These are phyloP conservation scores for Aspergillus affinis DNA, from an alignment of 495 filamentous ascomycete species.

Conservation along the genomic window DNA sequence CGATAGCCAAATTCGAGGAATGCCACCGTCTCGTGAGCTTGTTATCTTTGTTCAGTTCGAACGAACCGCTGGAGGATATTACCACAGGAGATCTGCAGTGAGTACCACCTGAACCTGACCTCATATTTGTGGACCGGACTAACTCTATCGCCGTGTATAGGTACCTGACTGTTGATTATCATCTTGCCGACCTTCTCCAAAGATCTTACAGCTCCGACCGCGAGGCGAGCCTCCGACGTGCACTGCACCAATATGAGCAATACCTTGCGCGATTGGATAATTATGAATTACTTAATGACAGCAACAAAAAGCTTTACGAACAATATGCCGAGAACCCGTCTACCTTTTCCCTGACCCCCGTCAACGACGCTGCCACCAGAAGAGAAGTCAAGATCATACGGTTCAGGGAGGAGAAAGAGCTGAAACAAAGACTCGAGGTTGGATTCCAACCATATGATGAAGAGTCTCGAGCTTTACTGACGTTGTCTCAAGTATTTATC, in stretches of 20 bases:
- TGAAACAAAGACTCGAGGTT: constrained; percentile 81
- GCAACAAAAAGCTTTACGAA: constrained; percentile 70
- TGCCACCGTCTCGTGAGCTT: constrained; percentile 66
- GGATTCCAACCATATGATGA: constrained; percentile 7
- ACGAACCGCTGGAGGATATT: constrained; percentile 88
- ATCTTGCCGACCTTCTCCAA: constrained; percentile 65
- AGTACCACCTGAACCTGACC: constrained; percentile 27
- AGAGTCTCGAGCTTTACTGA: constrained; percentile 22
- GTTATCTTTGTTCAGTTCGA: constrained; percentile 82
- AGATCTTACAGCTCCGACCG: constrained; percentile 57
- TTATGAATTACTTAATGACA: constrained; percentile 68
- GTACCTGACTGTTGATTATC: constrained; percentile 68
- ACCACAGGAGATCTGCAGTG: constrained; percentile 80
- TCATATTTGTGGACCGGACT: constrained; percentile 25
- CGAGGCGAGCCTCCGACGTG: constrained; percentile 57
- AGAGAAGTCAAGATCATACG: constrained; percentile 82
- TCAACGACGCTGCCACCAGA: constrained; percentile 68
- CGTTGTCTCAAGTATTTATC: constrained; percentile 52
- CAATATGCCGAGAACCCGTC: constrained; percentile 64
- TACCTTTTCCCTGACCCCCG: constrained; percentile 66
- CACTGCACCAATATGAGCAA: constrained; percentile 68
- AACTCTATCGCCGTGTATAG: constrained; percentile 34
- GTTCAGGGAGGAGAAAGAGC: constrained; percentile 81
- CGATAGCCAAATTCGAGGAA: constrained; percentile 69
- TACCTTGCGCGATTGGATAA: constrained; percentile 74